Conservation (phyloP, 2,329 filamentous ascomycete species). For the Trichoderma afroharzianum region DNA sequence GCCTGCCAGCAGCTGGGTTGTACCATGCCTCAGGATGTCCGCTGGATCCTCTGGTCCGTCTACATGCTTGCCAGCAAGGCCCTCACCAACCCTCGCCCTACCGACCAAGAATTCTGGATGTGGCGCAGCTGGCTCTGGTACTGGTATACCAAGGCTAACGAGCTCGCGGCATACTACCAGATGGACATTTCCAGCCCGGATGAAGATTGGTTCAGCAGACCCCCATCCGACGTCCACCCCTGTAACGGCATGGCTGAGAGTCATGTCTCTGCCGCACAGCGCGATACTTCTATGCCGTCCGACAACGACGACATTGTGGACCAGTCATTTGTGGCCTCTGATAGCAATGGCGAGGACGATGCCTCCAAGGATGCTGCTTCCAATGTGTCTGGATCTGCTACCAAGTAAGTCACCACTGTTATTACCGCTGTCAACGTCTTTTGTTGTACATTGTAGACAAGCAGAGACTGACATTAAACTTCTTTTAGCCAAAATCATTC, state of each 20-base stretch:
- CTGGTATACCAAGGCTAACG: slow-evolving; percentile 27
- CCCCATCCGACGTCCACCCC: neutral
- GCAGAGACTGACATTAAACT: neutral
- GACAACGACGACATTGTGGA: neutral
- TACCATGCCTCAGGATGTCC: slow-evolving; percentile 28
- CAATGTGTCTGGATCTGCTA: neutral
- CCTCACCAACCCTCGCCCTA: slow-evolving; percentile 20
- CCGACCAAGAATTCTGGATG: slow-evolving; percentile 22
- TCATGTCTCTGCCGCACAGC: neutral
- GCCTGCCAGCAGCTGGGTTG: slow-evolving; percentile 29
- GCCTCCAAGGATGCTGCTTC: neutral
- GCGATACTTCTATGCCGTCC: neutral
- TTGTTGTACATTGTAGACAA: neutral
- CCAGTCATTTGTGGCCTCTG: neutral
- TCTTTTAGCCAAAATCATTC: neutral
- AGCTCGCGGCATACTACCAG: slow-evolving; percentile 22
- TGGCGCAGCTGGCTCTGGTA: slow-evolving; percentile 30
- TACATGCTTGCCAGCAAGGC: slow-evolving; percentile 32
- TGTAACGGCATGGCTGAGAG: neutral
- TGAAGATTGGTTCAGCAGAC: slow-evolving; percentile 27
- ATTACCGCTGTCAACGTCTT: neutral
- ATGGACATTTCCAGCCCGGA: slow-evolving; percentile 22
- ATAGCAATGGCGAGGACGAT: neutral
- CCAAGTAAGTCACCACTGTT: neutral
- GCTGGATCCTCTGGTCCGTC: slow-evolving; percentile 31